These are phyloP conservation scores for Guadua angustifolia DNA, from an alignment of 176 grass and related monocot species.

Conservation along the genomic window DNA sequence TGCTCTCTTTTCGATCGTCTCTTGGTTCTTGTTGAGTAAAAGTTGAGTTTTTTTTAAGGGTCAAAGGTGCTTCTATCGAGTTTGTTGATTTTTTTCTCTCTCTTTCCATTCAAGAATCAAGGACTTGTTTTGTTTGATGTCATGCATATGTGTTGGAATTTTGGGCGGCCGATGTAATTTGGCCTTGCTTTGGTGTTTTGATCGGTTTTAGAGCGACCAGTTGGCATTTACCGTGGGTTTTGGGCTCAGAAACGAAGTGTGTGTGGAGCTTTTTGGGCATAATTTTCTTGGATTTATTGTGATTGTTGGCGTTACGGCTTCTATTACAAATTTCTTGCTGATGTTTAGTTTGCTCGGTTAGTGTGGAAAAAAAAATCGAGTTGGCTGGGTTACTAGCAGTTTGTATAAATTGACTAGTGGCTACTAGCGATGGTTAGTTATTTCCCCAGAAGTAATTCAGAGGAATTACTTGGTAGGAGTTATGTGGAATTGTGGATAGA, in stretches of 20 bases:
- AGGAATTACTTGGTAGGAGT: background rate
- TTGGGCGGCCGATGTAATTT: background rate
- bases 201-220: background rate
- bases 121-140: background rate
- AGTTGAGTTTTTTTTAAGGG: background rate
- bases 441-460: background rate
- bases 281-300: background rate
- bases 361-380: background rate
- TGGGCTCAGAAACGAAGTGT: background rate
- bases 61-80: background rate
- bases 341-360: background rate
- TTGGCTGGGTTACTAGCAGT: background rate
- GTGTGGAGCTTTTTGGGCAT: background rate
- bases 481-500: conserved; percentile 13
- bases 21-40: background rate
- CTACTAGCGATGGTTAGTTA: background rate
- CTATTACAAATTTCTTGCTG: background rate
- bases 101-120: background rate
- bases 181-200: background rate
- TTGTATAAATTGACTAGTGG: background rate
- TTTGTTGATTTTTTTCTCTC: background rate
- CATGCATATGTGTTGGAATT: background rate
- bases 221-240: background rate
- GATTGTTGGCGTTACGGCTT: background rate
- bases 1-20: background rate